Percentiles rank a stretch among this genome's conserved stretches.
Evolutionary conservation across 2,329 filamentous ascomycete genomes (phyloP).

Genomic region (Teratosphaeria zuluensis): DNA sequence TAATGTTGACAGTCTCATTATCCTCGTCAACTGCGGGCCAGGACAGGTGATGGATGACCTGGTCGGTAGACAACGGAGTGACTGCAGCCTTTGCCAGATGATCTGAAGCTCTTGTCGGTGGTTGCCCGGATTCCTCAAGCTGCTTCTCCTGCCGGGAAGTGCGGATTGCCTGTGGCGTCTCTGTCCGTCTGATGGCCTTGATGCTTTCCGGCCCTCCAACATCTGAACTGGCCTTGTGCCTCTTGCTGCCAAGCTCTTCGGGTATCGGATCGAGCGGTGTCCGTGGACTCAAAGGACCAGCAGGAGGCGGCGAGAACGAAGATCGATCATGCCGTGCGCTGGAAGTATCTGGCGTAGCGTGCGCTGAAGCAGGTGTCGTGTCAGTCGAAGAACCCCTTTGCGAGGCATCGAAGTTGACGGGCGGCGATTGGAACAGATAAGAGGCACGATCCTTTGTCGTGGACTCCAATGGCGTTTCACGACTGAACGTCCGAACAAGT

Average conservation of each 20-base stretch:
- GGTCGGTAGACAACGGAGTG: conserved; percentile 24
- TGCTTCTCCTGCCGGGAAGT: conserved; percentile 16
- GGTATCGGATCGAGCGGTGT: conserved; percentile 40
- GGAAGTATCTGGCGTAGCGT: neutral
- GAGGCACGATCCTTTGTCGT: conserved; percentile 38
- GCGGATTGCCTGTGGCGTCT: conserved; percentile 33
- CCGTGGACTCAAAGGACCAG: conserved; percentile 14
- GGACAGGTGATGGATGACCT: conserved; percentile 25
- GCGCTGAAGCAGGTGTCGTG: neutral
- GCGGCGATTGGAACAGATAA: conserved; percentile 36
- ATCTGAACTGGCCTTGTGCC: conserved; percentile 33
- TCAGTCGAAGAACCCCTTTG: conserved; percentile 6
- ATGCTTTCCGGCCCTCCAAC: conserved; percentile 33
- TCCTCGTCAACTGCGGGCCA: conserved; percentile 37
- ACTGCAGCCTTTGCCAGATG: conserved; percentile 5
- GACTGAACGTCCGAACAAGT: conserved; percentile 14
- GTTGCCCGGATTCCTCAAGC: conserved; percentile 8
- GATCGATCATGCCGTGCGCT: neutral
- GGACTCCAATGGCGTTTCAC: conserved; percentile 30
- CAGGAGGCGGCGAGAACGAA: conserved; percentile 10
- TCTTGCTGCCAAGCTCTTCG: conserved; percentile 33
- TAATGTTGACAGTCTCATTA: conserved; percentile 34
- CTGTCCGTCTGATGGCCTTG: conserved; percentile 32
- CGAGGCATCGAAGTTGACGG: conserved; percentile 13
- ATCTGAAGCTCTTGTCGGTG: neutral